These are phyloP conservation scores for Elaphomyces granulatus DNA, from an alignment of 495 filamentous ascomycete genomes.

Conservation along the genomic window DNA sequence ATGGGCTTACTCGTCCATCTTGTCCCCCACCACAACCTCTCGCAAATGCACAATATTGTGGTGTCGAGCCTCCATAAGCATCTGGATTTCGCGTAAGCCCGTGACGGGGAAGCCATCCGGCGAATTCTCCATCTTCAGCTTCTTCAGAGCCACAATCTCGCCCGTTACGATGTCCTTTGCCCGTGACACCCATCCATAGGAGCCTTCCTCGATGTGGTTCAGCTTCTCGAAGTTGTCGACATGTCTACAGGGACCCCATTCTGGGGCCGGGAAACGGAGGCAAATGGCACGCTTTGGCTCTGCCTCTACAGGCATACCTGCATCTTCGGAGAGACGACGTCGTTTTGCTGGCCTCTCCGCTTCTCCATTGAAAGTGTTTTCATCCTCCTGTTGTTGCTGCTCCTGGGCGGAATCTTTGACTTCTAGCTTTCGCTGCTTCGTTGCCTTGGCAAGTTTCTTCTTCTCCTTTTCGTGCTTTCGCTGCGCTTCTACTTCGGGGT, in stretches of 20 bases:
- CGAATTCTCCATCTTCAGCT: slow-evolving; percentile 77
- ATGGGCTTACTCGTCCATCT: slow-evolving; percentile 53
- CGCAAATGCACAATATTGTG: slow-evolving; percentile 61
- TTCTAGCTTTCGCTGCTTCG: slow-evolving; percentile 54
- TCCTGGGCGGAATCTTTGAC: slow-evolving; percentile 39
- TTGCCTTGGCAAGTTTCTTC: slow-evolving; percentile 73
- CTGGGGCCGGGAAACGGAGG: slow-evolving; percentile 54
- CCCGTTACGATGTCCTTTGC: slow-evolving; percentile 69
- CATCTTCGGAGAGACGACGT: slow-evolving; percentile 34
- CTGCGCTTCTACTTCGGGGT: slow-evolving; percentile 52
- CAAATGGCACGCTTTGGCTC: slow-evolving; percentile 22
- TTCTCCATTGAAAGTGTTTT: slow-evolving; percentile 5
- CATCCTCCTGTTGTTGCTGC: slow-evolving; percentile 10
- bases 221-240: slow-evolving; percentile 82
- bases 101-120: slow-evolving; percentile 87
- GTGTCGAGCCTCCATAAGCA: slow-evolving; percentile 49
- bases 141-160: slow-evolving; percentile 83
- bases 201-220: slow-evolving; percentile 95
- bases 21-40: slow-evolving; percentile 78
- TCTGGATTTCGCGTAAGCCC: slow-evolving; percentile 78
- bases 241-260: slow-evolving; percentile 63
- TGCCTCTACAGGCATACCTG: slow-evolving; percentile 18
- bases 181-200: slow-evolving; percentile 87
- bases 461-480: slow-evolving; percentile 79
- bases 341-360: slow-evolving; percentile 23